phyloP scores from a whole-genome alignment of 768 basidiomycete species.

The Boletus sp. region DNA sequence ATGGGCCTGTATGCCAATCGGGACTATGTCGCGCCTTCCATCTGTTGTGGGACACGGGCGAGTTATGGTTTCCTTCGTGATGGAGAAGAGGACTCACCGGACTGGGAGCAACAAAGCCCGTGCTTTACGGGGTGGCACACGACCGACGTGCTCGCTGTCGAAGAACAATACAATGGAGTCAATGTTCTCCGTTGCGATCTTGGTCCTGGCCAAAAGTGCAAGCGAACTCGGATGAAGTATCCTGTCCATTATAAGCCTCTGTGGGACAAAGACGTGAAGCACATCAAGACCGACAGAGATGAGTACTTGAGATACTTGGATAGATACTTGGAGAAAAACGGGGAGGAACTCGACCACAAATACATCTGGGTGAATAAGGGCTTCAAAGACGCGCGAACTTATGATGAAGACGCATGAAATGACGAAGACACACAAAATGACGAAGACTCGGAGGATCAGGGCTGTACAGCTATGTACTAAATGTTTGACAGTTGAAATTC shows the following conservation, averaged over 20 bases:
- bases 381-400: too few relatives aligned
- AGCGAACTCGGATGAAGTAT: background rate
- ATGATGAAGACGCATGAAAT: too few relatives aligned
- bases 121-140: slow-evolving; percentile 4
- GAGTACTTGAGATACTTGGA: background rate
- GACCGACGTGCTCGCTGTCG: background rate
- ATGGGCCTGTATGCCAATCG: background rate
- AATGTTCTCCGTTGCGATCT: slow-evolving; percentile 1
- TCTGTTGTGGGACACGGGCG: background rate
- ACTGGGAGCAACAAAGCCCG: background rate
- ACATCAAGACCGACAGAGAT: background rate
- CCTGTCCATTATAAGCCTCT: background rate
- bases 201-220: background rate
- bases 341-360: background rate
- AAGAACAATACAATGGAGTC: slow-evolving; percentile 1
- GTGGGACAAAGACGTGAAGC: background rate
- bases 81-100: too few relatives aligned
- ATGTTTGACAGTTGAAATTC: too few relatives aligned
- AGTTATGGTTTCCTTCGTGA: too few relatives aligned
- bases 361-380: too few relatives aligned
- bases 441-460: too few relatives aligned
- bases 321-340: background rate
- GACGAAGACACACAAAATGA: too few relatives aligned
- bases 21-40: background rate
- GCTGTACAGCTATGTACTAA: too few relatives aligned